Base-by-base conservation (phyloP, 306 rosid species). In the Elaeagnus macrophylla region DNA sequence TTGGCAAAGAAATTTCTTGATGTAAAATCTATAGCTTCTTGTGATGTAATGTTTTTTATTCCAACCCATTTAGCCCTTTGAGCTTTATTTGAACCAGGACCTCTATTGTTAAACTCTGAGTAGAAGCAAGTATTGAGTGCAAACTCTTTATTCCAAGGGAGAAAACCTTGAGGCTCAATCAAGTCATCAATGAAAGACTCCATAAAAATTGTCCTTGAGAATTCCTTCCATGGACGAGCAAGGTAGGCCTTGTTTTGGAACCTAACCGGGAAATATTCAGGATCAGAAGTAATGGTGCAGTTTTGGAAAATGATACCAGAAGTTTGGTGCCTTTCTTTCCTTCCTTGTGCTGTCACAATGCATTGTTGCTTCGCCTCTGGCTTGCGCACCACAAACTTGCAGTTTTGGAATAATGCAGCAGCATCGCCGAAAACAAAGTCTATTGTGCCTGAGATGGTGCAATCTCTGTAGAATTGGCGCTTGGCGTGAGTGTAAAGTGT, bases 371-470 rank as follows among this genome's bases (percentile, higher is more conserved):
- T 81, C 1, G 59, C 48, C 66, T 77, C 0, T 10, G 97, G 95
- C 70, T 75, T 86, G 11, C 95, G 53, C 7, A 90, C 77, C 13
- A 75, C 48, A 51, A 90, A 86, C 1, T 71, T 81, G 74, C 95
- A 90, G 64, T 74, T 75, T 50, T 90, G 97, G 74, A 90, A 72
- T 46, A 90, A 69, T 0, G 72, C 74, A 0, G 79, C 79, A 0
- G 94, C 73, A 10, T 83, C 94, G 0, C 97, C 97, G 12, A 90
- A 90, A 0, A 90, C 61, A 45, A 83, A 90, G 72, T 90, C 97
- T 13, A 86, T 81, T 38, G 95, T 90, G 0, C 97, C 97, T 0
- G 90, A 72, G 56, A 90, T 53, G 36, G 50, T 32, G 68, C 97
- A 86, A 0, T 90, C 94, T 0, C 81, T 53, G 67, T 86, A 90